Base-by-base conservation (phyloP, 2,329 filamentous ascomycete species). In the Aschersonia sp. region DNA sequence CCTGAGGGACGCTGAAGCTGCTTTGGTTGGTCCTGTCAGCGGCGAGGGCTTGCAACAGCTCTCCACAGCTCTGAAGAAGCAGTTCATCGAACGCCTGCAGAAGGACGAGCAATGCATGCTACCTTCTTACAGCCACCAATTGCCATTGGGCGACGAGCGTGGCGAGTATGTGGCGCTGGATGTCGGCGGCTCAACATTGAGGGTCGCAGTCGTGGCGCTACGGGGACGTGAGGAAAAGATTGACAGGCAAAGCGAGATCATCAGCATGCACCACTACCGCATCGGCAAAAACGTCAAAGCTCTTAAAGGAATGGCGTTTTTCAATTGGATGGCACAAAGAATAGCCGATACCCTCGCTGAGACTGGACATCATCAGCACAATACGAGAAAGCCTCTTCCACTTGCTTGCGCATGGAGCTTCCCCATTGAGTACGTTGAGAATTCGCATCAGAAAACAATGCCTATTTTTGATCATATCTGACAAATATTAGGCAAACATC, bases 361-460 rank as follows among this genome's bases (percentile, higher is more conserved):
- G 42, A 70, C 69, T 14, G 56, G 66, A 29, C 63, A 66, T 43
- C 59, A 62, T 4, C 61, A 59, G 29, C 60, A 64, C 49, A 59
- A 54, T 42, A 57, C 61, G 5, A 64, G 67, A 30, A 60, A 65
- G 2, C 69, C 73, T 31, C 63, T 83, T 46, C 72, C 72, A 7
- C 68, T 82, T 64, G 79, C 79, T 1, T 60, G 83, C 51, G 76
- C 80, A 5, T 84, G 80, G 79, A 83, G 79, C 50, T 85, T 85
- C 55, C 80, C 80, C 30, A 78, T 84, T 43, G 76, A 83, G 79
- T 82, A 67, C 58, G 76, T 68, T 32, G 40, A 9, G 11, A 42
- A n/a, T n/a, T 12, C 14, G 40, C 31, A 37, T 44, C n/a, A 33
- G 6, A 8, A 14, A 14, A 42, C 40, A 39, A 8, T 39, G 8